Percentiles rank a stretch among this genome's conserved stretches.
These are phyloP conservation scores for Combretum micranthum DNA, from an alignment of 345 rosid genomes.

Conservation along the genomic window DNA sequence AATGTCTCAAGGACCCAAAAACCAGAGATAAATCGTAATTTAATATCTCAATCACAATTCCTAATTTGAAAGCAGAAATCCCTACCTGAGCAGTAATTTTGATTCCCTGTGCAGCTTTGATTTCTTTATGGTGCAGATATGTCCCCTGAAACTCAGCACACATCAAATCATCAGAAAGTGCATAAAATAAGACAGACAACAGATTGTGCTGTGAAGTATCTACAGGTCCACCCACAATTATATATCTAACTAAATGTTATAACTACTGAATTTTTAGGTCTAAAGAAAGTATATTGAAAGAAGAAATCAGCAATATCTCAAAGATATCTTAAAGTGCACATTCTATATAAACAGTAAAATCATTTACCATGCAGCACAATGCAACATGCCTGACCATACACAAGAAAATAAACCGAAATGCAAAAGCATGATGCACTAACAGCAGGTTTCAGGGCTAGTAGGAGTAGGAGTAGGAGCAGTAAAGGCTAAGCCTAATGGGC, in stretches of 20 bases:
- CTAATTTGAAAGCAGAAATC: not conserved
- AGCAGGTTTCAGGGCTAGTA: no score
- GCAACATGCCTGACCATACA: not conserved
- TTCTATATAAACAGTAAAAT: not conserved
- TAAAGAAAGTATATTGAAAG: not conserved
- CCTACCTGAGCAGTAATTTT: conserved; percentile 88
- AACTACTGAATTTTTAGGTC: not conserved
- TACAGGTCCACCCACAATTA: no score
- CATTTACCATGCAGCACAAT: not conserved
- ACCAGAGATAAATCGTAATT: no score
- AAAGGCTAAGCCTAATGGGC: no score
- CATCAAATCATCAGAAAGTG: not conserved
- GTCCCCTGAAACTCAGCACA: conserved; percentile 53
- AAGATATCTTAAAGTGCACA: not conserved
- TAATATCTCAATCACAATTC: not conserved
- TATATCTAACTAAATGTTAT: no score
- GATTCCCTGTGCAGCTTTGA: conserved; percentile 95
- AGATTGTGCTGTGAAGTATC: no score
- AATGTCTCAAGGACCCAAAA: no score
- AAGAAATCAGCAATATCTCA: not conserved
- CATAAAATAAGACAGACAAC: not conserved
- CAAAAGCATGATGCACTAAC: no score
- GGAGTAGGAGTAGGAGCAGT: no score
- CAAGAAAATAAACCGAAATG: not conserved
- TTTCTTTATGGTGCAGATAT: conserved; percentile 75